These are phyloP conservation scores for Pythium brassicae DNA, from an alignment of 352 stramenopile species.

Conservation along the genomic window DNA sequence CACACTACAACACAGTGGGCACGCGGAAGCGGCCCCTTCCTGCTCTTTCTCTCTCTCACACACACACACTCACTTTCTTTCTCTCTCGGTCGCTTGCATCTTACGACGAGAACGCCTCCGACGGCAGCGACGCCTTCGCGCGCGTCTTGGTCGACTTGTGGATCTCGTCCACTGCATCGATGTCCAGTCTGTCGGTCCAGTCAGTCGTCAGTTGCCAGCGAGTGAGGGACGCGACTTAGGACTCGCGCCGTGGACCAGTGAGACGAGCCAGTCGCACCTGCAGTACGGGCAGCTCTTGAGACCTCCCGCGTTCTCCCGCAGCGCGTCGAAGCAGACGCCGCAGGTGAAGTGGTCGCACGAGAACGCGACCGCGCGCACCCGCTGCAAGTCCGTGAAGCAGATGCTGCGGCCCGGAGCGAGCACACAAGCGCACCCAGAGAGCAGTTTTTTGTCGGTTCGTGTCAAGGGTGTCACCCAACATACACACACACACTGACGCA, in stretches of 20 bases:
- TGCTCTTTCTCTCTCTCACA: constrained; percentile 1
- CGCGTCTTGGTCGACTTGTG: constrained; percentile 47
- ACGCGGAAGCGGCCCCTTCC: constrained; percentile 2
- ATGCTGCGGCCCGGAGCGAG: constrained; percentile 26
- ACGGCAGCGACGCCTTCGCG: constrained; percentile 24
- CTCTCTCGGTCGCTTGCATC: neutral
- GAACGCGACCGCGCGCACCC: constrained; percentile 50
- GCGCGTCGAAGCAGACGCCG: constrained; percentile 45
- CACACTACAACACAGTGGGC: neutral
- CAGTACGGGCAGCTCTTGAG: constrained; percentile 70
- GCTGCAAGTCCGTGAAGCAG: constrained; percentile 62
- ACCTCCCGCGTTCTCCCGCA: constrained; percentile 39
- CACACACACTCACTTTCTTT: neutral
- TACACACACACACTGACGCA: constrained; percentile 11
- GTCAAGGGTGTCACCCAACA: neutral
- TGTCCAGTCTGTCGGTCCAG: constrained; percentile 17
- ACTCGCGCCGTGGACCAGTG: neutral
- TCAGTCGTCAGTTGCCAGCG: no score
- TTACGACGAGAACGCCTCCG: constrained; percentile 9
- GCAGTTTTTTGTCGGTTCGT: no score
- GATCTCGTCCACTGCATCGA: constrained; percentile 29
- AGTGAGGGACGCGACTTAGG: neutral
- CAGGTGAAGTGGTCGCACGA: constrained; percentile 65
- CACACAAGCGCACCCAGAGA: neutral
- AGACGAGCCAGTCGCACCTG: constrained; percentile 19